A percentile compares a stretch with the other conserved stretches of the same genome.
Conservation (phyloP, 495 filamentous ascomycete genomes). For the Xylaria venustula region DNA sequence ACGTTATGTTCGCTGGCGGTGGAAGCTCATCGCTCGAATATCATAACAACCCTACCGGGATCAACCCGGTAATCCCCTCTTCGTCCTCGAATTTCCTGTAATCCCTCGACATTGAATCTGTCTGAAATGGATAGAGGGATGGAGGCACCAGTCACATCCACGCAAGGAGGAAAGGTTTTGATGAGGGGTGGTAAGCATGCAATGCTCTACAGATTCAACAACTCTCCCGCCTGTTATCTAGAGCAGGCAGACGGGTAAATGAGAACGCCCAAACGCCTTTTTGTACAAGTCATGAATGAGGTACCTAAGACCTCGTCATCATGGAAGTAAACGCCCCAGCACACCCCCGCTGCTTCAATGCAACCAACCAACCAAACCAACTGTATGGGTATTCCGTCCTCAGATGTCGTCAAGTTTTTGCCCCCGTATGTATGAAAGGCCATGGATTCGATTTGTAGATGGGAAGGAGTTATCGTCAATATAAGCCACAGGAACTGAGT, state of each 20-base stretch:
- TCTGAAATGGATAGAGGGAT: too few species aligned
- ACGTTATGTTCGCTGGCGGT: not conserved
- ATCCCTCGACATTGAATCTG: too few species aligned
- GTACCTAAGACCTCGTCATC: slow-evolving; percentile 2
- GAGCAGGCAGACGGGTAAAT: not conserved
- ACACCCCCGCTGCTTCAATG: slow-evolving; percentile 10
- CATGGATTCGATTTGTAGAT: slow-evolving; percentile 5
- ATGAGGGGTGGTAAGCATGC: too few species aligned
- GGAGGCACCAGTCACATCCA: too few species aligned
- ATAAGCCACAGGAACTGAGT: slow-evolving; percentile 17
- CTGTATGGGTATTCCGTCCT: slow-evolving; percentile 8
- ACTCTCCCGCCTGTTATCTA: slow-evolving; percentile 3
- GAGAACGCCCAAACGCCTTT: not conserved
- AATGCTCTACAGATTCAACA: not conserved
- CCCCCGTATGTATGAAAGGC: too few species aligned
- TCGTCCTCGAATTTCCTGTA: too few species aligned
- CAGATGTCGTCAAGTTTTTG: slow-evolving; percentile 15
- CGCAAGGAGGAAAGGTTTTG: too few species aligned
- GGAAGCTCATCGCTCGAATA: not conserved
- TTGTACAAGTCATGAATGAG: slow-evolving; percentile 9
- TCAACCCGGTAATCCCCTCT: too few species aligned
- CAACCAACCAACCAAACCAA: slow-evolving; percentile 2
- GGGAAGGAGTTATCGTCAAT: slow-evolving; percentile 10
- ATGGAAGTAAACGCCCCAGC: not conserved
- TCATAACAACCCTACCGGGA: too few species aligned